Percentiles rank a stretch among this genome's conserved stretches.
phyloP scores from a whole-genome alignment of 257 asterid species.

The Knoxia roxburghii region DNA sequence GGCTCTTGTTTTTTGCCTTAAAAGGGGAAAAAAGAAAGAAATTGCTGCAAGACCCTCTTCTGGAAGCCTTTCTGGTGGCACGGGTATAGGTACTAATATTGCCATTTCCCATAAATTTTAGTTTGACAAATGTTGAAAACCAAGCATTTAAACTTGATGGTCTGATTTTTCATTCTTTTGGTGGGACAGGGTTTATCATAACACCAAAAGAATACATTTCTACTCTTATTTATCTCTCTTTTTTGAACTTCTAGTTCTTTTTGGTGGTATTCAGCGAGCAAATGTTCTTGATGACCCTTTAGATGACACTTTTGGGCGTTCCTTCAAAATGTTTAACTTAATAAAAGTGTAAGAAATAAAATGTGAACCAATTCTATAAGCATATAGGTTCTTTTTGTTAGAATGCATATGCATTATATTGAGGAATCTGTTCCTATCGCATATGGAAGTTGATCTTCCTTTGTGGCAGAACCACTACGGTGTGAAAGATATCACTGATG shows the following conservation, averaged over 20 bases:
- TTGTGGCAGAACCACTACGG: no score
- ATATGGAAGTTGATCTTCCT: background rate
- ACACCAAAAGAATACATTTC: background rate
- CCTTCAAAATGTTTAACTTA: background rate
- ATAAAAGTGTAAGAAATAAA: background rate
- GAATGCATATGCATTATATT: background rate
- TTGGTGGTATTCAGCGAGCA: background rate
- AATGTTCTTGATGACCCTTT: background rate
- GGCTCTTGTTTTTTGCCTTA: conserved; percentile 56
- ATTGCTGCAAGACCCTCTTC: conserved; percentile 59
- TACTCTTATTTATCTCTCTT: background rate
- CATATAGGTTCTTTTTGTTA: no score
- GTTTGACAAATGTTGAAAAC: no score
- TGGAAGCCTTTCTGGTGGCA: conserved; percentile 51
- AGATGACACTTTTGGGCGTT: background rate
- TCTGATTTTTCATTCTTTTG: background rate
- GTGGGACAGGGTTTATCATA: no score
- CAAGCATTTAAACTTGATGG: background rate
- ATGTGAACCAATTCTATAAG: background rate
- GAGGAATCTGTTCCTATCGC: background rate
- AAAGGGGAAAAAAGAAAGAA: conserved; percentile 67
- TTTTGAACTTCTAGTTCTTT: background rate
- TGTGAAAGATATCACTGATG: no score
- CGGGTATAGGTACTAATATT: conserved; percentile 39
- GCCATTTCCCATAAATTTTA: conserved; percentile 2